Percentiles rank a stretch among this genome's conserved stretches.
Conservation (phyloP, 371 early-diverging fungal species). For the Rhizopus arrhizus region DNA sequence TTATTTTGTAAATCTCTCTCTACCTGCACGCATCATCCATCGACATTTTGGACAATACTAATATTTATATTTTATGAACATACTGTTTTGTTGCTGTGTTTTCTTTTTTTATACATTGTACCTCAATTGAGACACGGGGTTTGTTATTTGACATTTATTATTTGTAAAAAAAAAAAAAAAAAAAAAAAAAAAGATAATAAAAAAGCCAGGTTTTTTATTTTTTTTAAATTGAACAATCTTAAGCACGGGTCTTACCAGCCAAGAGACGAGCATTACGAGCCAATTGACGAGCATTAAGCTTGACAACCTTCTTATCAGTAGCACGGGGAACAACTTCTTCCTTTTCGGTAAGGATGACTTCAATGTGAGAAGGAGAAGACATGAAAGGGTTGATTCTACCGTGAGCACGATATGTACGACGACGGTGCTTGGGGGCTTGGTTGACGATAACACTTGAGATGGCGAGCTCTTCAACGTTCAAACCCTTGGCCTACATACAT, state of each 20-base stretch:
- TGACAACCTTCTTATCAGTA: slow-evolving; percentile 57
- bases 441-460: slow-evolving; percentile 97
- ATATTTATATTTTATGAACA: background rate
- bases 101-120: background rate
- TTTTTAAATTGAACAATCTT: background rate
- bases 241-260: slow-evolving; percentile 18
- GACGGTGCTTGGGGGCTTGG: slow-evolving; percentile 97
- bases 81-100: no score
- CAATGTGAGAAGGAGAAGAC: slow-evolving; percentile 97
- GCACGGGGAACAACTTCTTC: slow-evolving; percentile 76
- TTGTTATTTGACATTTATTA: background rate
- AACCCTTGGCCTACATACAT: slow-evolving; percentile 77
- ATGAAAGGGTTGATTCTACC: slow-evolving; percentile 95
- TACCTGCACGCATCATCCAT: slow-evolving; percentile 53
- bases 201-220: background rate
- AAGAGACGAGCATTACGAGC: slow-evolving; percentile 56
- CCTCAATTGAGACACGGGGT: slow-evolving; percentile 1
- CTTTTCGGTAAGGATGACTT: slow-evolving; percentile 88
- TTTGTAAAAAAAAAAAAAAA: no score
- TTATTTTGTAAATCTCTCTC: background rate
- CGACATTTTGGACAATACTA: slow-evolving; percentile 54
- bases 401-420: slow-evolving; percentile 98
- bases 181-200: background rate
- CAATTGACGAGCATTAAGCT: slow-evolving; percentile 59
- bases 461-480: slow-evolving; percentile 83